Percentiles rank a stretch among this genome's conserved stretches.
phyloP scores from a whole-genome alignment of 2,329 filamentous ascomycete species.

The Pseudohalonectria lignicola region DNA sequence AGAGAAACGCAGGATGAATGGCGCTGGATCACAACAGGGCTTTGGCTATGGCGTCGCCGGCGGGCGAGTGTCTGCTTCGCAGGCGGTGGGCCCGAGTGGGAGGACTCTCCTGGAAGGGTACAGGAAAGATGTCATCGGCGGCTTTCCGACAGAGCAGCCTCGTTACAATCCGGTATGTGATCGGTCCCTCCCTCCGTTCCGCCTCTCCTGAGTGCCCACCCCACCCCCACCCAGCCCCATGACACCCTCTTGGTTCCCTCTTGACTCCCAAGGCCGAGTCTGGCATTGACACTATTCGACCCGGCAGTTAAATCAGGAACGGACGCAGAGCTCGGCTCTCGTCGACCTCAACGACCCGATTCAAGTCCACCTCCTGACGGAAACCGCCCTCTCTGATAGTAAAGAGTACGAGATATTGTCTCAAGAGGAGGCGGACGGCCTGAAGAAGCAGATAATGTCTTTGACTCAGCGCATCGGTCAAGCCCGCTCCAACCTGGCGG shows the following conservation, averaged over 20 bases:
- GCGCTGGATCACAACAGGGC: constrained; percentile 19
- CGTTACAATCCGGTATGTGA: constrained; percentile 47
- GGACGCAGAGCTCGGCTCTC: constrained; percentile 42
- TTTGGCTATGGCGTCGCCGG: constrained; percentile 22
- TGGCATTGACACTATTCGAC: too few relatives aligned
- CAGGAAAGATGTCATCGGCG: constrained; percentile 39
- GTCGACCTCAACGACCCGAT: constrained; percentile 62
- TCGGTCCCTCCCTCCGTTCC: too few relatives aligned
- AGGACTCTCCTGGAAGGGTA: constrained; percentile 49
- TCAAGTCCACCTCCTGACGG: constrained; percentile 82
- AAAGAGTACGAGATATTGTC: constrained; percentile 75
- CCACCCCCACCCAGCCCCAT: too few relatives aligned
- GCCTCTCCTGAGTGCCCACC: too few relatives aligned
- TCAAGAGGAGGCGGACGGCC: constrained; percentile 78
- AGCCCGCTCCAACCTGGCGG: constrained; percentile 68
- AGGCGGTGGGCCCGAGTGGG: constrained; percentile 24
- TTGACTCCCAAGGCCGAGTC: too few relatives aligned
- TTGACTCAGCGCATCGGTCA: constrained; percentile 71
- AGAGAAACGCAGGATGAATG: constrained; percentile 24
- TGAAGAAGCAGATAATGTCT: constrained; percentile 77
- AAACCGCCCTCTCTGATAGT: constrained; percentile 87
- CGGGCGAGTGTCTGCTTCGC: constrained; percentile 16
- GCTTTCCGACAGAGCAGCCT: constrained; percentile 41
- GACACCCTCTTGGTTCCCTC: too few relatives aligned
- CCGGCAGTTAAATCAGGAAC: constrained; percentile 35